phyloP scores from a whole-genome alignment of 1,284 basidiomycete species.

The Termitomyces sp. region DNA sequence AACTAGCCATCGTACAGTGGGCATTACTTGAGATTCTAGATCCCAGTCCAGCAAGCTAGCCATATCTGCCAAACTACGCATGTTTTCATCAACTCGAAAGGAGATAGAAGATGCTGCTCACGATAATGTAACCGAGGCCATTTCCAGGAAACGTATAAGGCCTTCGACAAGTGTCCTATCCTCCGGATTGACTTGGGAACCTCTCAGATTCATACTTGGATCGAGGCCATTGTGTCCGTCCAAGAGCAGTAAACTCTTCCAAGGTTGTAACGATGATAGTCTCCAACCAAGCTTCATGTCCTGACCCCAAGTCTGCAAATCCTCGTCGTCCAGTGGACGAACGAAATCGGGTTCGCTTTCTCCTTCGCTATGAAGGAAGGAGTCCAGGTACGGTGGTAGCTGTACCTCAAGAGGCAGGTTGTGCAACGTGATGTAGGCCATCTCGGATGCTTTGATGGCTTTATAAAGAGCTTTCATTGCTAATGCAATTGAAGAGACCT shows the following conservation, averaged over 20 bases:
- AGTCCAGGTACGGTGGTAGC: constrained; percentile 73
- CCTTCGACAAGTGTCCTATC: constrained; percentile 66
- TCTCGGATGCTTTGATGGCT: constrained; percentile 63
- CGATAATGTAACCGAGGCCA: constrained; percentile 61
- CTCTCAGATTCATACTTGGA: constrained; percentile 54
- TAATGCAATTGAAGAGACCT: constrained; percentile 64
- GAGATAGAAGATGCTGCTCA: constrained; percentile 28
- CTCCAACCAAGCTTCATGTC: constrained; percentile 67
- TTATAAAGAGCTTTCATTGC: constrained; percentile 74
- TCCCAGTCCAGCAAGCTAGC: constrained; percentile 83
- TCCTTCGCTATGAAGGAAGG: constrained; percentile 58
- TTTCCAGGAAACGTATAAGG: constrained; percentile 63
- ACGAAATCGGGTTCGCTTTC: constrained; percentile 43
- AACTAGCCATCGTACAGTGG: constrained; percentile 85
- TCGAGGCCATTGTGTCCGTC: constrained; percentile 61
- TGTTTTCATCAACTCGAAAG: constrained; percentile 1
- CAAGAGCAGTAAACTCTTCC: constrained; percentile 85
- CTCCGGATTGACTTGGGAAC: constrained; percentile 56
- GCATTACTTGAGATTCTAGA: constrained; percentile 80
- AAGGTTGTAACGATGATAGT: constrained; percentile 76
- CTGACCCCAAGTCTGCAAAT: constrained; percentile 58
- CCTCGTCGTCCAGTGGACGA: constrained; percentile 36
- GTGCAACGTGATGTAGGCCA: constrained; percentile 73
- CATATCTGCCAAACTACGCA: constrained; percentile 74
- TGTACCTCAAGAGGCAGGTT: constrained; percentile 76